Conservation (phyloP, 116 monocot genomes). For the Trichopus zeylanicus region DNA sequence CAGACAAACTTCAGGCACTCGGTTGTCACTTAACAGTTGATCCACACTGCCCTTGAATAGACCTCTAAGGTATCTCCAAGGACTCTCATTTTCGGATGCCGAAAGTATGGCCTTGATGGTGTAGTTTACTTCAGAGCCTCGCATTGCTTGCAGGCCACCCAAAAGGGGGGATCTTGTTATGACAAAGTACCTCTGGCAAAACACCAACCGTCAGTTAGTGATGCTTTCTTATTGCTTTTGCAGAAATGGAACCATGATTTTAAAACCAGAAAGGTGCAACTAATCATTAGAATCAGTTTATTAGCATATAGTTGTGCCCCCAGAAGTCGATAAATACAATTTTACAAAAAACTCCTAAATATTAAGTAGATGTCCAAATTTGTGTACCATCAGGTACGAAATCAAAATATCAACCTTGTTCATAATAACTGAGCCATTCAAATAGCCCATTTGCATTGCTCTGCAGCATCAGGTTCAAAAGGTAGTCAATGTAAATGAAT, state of each 20-base stretch:
- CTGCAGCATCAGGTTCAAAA: no score
- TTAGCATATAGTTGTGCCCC: no score
- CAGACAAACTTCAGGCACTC: constrained; percentile 47
- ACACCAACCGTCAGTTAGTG: neutral
- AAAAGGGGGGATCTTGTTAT: constrained; percentile 75
- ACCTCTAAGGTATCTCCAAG: constrained; percentile 91
- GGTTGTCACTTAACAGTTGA: constrained; percentile 34
- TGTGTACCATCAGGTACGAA: no score
- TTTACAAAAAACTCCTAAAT: no score
- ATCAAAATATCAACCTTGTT: no score
- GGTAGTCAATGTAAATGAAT: no score
- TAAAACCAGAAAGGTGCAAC: constrained; percentile 1
- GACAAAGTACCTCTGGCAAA: constrained; percentile 76
- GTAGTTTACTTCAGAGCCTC: constrained; percentile 63
- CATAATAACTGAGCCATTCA: no score
- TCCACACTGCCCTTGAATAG: constrained; percentile 55
- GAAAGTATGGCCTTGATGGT: constrained; percentile 47
- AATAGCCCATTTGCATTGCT: no score
- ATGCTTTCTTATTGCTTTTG: neutral
- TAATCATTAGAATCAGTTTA: no score
- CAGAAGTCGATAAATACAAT: no score
- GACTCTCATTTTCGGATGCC: constrained; percentile 85
- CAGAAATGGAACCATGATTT: neutral
- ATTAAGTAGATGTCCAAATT: no score
- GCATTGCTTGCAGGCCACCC: constrained; percentile 63